A percentile compares a stretch with the other conserved stretches of the same genome.
Evolutionary conservation across 805 yeast genomes (phyloP).

Genomic region (Scheffersomyces lignosus): DNA sequence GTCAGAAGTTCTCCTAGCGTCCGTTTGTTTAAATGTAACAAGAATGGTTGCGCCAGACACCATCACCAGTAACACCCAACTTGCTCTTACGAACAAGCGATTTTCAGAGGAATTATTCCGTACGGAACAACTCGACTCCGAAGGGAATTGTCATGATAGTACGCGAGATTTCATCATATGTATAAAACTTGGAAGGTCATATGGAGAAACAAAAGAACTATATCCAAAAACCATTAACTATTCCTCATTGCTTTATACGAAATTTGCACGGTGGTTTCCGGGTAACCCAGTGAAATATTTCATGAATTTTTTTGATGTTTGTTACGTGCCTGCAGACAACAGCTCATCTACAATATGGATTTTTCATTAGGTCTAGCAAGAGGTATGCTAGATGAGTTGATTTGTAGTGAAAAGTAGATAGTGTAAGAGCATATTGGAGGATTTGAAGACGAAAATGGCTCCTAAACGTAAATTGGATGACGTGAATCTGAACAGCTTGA

Average conservation of each 20-base stretch:
- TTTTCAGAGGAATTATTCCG: conserved; percentile 39
- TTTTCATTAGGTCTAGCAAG: background rate
- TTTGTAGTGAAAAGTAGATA: too few species aligned
- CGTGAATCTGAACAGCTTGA: conserved; percentile 1
- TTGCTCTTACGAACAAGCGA: conserved; percentile 30
- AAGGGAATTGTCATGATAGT: conserved; percentile 43
- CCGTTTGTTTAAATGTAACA: conserved; percentile 43
- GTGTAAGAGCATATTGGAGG: too few species aligned
- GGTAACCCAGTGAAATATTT: conserved; percentile 15
- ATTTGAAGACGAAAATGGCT: conserved; percentile 22
- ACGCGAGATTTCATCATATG: conserved; percentile 65
- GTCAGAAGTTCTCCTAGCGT: conserved; percentile 49
- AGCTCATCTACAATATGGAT: conserved; percentile 1
- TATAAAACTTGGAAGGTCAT: conserved; percentile 70
- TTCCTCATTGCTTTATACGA: too few species aligned
- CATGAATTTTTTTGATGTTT: too few species aligned
- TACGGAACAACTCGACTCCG: conserved; percentile 37
- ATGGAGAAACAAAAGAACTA: conserved; percentile 28
- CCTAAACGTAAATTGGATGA: conserved; percentile 21
- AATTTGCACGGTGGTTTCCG: too few species aligned
- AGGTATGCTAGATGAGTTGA: too few species aligned
- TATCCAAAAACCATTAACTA: too few species aligned
- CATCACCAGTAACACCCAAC: conserved; percentile 46
- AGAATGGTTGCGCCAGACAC: conserved; percentile 52
- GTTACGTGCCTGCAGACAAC: conserved; percentile 2